Percentiles rank a stretch among this genome's conserved stretches.
Evolutionary conservation across 1,139 yeast genomes (phyloP).

Genomic region (Eremothecium cymbalariae): DNA sequence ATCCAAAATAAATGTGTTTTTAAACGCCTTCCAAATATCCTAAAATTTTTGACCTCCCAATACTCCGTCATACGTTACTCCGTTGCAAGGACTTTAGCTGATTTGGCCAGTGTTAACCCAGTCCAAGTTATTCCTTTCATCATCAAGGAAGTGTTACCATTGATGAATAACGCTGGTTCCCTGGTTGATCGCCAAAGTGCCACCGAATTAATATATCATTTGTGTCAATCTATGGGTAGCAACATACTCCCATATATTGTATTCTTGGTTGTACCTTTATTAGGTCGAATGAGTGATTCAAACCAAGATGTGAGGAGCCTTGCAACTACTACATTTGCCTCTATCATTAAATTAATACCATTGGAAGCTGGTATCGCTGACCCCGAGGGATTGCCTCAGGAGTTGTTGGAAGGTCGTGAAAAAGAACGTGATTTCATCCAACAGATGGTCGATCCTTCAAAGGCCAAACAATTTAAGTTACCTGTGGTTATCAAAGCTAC

Average conservation of each 20-base stretch:
- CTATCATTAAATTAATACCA: slow-evolving; percentile 90
- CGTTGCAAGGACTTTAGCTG: slow-evolving; percentile 83
- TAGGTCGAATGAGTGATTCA: slow-evolving; percentile 97
- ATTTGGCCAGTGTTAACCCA: slow-evolving; percentile 68
- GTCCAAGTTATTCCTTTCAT: slow-evolving; percentile 67
- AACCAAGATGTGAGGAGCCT: slow-evolving; percentile 80
- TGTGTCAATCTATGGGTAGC: slow-evolving; percentile 78
- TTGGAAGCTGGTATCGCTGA: slow-evolving; percentile 96
- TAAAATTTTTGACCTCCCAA: slow-evolving; percentile 58
- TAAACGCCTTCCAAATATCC: slow-evolving; percentile 40
- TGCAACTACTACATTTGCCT: slow-evolving; percentile 95
- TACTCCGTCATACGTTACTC: slow-evolving; percentile 82
- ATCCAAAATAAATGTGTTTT: slow-evolving; percentile 44
- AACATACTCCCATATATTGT: slow-evolving; percentile 90
- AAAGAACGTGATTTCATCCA: slow-evolving; percentile 89
- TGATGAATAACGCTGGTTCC: slow-evolving; percentile 72
- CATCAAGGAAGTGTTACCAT: slow-evolving; percentile 71
- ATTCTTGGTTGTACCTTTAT: slow-evolving; percentile 87
- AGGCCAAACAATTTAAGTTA: slow-evolving; percentile 75
- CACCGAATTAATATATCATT: slow-evolving; percentile 81
- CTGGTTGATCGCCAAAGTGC: slow-evolving; percentile 86
- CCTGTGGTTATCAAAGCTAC: slow-evolving; percentile 93
- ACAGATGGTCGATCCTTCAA: slow-evolving; percentile 98
- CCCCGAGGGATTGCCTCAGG: slow-evolving; percentile 85
- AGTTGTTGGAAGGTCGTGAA: slow-evolving; percentile 80